Base-by-base conservation (phyloP, 805 yeast genomes). In the Kregervanrija pseudodelftensis region DNA sequence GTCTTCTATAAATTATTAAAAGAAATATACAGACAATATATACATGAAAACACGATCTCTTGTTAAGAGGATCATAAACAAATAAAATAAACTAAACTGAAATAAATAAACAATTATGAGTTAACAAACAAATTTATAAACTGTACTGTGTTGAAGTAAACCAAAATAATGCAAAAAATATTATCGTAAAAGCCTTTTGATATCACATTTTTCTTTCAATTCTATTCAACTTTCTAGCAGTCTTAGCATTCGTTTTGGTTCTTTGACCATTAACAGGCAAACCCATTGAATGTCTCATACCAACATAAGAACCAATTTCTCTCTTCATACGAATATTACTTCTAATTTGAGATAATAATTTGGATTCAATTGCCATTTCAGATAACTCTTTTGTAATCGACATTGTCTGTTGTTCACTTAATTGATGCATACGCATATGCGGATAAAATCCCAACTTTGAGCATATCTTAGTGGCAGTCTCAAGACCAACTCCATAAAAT, bases 381-480 rank as follows among this genome's bases (percentile, higher is more conserved):
- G 95, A 79, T 40, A 93, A 72, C 62, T 93, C 96, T 62, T 89
- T 91, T 34, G 96, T 84, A 38, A 93, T 72, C 33, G 85, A 79
- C 77, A 91, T 75, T 38, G 89, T 74, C 56, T 89, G 95, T 28
- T 88, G 85, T 65, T 93, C 98, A 30, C 84, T 71, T 34, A 93
- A 75, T 65, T 93, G 95, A 62, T 86, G 93, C 85, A 90, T 83
- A 67, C 95, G 79, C 95, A 91, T 90, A 61, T 76, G 72, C 39
- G 98, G 98, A 59, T 90, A 91, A 48, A 93, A 76, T 10, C 96
- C 96, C 16, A 91, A 77, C 60, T 80, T 87, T 35, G 97, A 81
- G 62, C 96, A 89, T 43, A 93, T 71, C 56, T 72, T 70, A 50
- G 76, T 77, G 2, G 97, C 91, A 9, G 85, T 79, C 43, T 68